Base-by-base conservation (phyloP, 768 basidiomycete genomes). In the Mrakia blollopis region DNA sequence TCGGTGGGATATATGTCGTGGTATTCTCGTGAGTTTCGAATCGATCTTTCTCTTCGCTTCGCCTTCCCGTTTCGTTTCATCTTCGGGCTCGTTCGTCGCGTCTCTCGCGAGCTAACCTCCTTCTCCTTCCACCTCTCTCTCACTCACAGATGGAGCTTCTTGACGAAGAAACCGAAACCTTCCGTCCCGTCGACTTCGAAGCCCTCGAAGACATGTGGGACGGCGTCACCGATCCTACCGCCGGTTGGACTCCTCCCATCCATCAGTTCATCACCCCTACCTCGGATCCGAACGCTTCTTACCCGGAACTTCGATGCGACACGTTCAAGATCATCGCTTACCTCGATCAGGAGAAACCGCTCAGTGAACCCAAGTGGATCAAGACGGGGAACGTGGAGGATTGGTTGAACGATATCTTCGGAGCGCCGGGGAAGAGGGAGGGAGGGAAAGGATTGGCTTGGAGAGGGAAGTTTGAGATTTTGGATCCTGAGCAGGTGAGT, bases 291-390 rank as follows among this genome's bases (percentile, higher is more conserved):
- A 4, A 41, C 0, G 76, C 76, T 1, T 8, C 62, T 23, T 77
- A 54, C 50, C 76, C 76, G 3, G 61, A 61, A 50, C 76, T 77
- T 32, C 61, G 73, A 39, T 69, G 68, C 35, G 78, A 80, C 14
- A 87, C 87, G 39, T 81, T 91, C 28, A 88, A 87, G n/a, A 85
- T 97, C 65, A 81, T 88, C 14, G 90, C 91, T 32, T 88, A 93
- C 84, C 88, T 98, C 78, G 96, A 99, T 83, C 92, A 88, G 75
- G 89, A 88, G 44, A 89, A 91, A 76, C 97, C 97, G 0, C 85
- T 98, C 47, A 94, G 94, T 23, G 94, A 98, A 83, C 94, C 97
- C 10, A 92, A 93, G 83, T 99, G 96, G 97, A 93, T 94, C 52
- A 93, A 94, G 83, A 91, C 91, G 11, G 96, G 96, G 41, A 92